Evolutionary conservation across 2,329 filamentous ascomycete species (phyloP).

Genomic region (Arachnomyces sp.): DNA sequence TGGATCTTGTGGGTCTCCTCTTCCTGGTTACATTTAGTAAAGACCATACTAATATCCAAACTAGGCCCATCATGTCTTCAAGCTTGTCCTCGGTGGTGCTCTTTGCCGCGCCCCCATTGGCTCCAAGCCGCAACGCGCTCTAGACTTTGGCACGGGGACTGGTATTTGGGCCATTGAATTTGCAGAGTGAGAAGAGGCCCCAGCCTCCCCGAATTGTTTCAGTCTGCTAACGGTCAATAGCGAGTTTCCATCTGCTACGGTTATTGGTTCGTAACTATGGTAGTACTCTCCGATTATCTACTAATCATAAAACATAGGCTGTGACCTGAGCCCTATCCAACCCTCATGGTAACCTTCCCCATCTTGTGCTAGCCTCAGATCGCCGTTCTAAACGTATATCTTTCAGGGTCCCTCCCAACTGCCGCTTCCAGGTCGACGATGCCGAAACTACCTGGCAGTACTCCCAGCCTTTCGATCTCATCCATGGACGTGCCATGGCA

Average conservation of each 20-base stretch:
- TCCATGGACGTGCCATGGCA: conserved; percentile 21
- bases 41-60: background rate
- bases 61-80: conserved; percentile 3
- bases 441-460: conserved; percentile 22
- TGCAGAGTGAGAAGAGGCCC: conserved; percentile 1
- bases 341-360: conserved; percentile 15
- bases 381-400: background rate
- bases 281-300: no score
- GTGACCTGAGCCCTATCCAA: conserved; percentile 32
- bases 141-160: conserved; percentile 4
- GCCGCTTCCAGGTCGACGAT: conserved; percentile 24
- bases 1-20: conserved; percentile 23
- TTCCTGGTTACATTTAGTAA: no score
- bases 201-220: no score
- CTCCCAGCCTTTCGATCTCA: conserved; percentile 21
- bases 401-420: conserved; percentile 20
- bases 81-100: conserved; percentile 1
- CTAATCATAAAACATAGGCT: background rate
- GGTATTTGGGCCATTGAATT: conserved; percentile 4
- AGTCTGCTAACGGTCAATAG: no score
- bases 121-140: conserved; percentile 1
- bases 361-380: background rate
- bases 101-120: conserved; percentile 2
- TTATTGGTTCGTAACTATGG: no score
- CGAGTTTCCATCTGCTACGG: no score